Conservation (phyloP, 2,329 filamentous ascomycete genomes). For the Byssochlamys sp. region DNA sequence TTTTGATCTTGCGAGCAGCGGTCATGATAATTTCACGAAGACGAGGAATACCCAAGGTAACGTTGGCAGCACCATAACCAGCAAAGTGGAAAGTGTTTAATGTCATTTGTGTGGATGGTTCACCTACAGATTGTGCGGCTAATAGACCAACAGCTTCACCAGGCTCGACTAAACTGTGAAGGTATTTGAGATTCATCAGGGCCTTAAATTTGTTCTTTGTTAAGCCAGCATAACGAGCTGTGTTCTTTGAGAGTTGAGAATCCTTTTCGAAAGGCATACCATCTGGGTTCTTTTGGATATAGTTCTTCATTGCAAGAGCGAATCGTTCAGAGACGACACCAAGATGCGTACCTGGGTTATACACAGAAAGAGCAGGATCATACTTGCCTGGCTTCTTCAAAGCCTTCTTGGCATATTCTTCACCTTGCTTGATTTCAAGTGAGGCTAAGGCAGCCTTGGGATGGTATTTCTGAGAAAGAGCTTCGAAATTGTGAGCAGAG, state of each 20-base stretch:
- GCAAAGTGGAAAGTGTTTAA: constrained; percentile 99
- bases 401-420: constrained; percentile 52
- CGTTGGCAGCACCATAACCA: constrained; percentile 95
- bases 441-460: constrained; percentile 43
- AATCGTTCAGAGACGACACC: constrained; percentile 88
- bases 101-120: constrained; percentile 98
- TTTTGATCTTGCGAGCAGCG: constrained; percentile 77
- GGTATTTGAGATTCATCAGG: constrained; percentile 82
- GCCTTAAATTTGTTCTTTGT: constrained; percentile 67
- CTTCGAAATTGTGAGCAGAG: constrained; percentile 72
- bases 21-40: constrained; percentile 98
- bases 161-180: constrained; percentile 82
- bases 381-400: constrained; percentile 74
- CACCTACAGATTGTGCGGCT: constrained; percentile 89
- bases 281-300: constrained; percentile 13
- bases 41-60: constrained; percentile 94
- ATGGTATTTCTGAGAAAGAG: constrained; percentile 66
- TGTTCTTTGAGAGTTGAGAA: constrained; percentile 42
- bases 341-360: constrained; percentile 65
- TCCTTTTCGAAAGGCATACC: neutral
- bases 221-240: constrained; percentile 32
- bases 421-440: constrained; percentile 60
- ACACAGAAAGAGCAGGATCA: constrained; percentile 65
- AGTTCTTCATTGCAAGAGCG: constrained; percentile 56
- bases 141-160: constrained; percentile 96